phyloP scores from a whole-genome alignment of 306 rosid genomes.

The Corylus americana region DNA sequence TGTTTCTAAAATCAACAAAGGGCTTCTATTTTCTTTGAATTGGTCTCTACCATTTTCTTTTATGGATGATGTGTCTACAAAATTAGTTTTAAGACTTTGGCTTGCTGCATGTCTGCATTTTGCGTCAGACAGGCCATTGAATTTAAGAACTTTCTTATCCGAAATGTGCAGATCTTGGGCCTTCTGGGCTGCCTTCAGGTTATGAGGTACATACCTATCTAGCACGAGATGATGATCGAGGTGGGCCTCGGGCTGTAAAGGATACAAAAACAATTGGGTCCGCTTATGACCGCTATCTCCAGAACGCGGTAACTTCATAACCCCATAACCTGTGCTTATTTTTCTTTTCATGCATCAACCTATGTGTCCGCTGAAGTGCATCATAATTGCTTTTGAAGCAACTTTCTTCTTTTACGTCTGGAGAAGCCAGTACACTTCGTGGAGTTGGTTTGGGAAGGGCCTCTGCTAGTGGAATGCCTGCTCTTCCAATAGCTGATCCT shows the following conservation, averaged over 20 bases:
- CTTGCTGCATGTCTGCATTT: neutral
- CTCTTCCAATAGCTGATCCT: constrained; percentile 59
- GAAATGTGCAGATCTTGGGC: constrained; percentile 43
- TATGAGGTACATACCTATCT: constrained; percentile 70
- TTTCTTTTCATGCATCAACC: constrained; percentile 18
- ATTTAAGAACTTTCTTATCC: constrained; percentile 3
- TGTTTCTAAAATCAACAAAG: neutral
- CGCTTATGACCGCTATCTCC: constrained; percentile 93
- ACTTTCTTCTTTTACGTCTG: constrained; percentile 57
- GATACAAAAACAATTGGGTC: constrained; percentile 72
- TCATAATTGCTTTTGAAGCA: constrained; percentile 57
- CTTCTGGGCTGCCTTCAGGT: constrained; percentile 58
- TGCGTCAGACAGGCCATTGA: neutral
- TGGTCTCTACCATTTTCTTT: too few species aligned
- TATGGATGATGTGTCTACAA: neutral
- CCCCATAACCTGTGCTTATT: constrained; percentile 22
- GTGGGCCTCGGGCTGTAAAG: constrained; percentile 49
- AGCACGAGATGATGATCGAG: constrained; percentile 55
- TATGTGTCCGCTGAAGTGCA: constrained; percentile 30
- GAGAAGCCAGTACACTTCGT: constrained; percentile 61
- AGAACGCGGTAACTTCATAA: constrained; percentile 61
- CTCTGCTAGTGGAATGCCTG: constrained; percentile 48
- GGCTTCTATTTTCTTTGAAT: too few species aligned
- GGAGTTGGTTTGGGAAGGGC: constrained; percentile 63
- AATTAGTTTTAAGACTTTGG: neutral